These are phyloP conservation scores for Blastobotrys attinorum DNA, from an alignment of 805 yeast species.

Conservation along the genomic window DNA sequence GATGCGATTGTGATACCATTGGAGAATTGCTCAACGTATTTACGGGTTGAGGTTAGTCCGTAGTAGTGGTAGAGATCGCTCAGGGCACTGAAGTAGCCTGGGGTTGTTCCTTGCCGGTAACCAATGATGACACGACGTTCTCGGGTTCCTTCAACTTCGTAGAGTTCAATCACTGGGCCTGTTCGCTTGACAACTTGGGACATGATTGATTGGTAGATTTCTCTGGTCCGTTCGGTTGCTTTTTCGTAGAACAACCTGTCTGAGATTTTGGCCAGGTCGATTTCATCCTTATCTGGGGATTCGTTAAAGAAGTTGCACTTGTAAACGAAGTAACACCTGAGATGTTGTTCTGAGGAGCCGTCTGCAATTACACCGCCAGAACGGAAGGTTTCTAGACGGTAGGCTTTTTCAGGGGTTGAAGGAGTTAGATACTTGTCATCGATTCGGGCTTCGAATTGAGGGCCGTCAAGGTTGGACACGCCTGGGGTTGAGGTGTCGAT, in stretches of 20 bases:
- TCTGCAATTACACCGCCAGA: slow-evolving; percentile 30
- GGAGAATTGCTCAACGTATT: slow-evolving; percentile 89
- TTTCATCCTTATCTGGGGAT: slow-evolving; percentile 30
- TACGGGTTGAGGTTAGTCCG: slow-evolving; percentile 74
- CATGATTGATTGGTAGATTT: slow-evolving; percentile 65
- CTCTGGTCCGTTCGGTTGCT: slow-evolving; percentile 73
- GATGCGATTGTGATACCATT: slow-evolving; percentile 84
- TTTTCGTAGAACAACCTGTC: slow-evolving; percentile 72
- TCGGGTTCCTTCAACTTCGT: slow-evolving; percentile 66
- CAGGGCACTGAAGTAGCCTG: slow-evolving; percentile 81
- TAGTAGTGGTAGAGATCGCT: slow-evolving; percentile 83
- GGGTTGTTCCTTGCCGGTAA: slow-evolving; percentile 73
- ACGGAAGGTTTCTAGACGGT: slow-evolving; percentile 71
- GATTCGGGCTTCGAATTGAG: slow-evolving; percentile 62
- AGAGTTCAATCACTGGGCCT: slow-evolving; percentile 90
- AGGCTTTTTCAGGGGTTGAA: slow-evolving; percentile 34
- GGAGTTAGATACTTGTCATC: slow-evolving; percentile 65
- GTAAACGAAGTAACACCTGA: slow-evolving; percentile 77
- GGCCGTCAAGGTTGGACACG: slow-evolving; percentile 34
- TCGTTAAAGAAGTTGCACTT: slow-evolving; percentile 47
- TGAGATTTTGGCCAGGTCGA: slow-evolving; percentile 59
- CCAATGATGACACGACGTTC: slow-evolving; percentile 89
- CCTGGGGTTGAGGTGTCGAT: slow-evolving; percentile 66
- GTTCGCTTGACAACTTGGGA: slow-evolving; percentile 60
- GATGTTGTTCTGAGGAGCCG: slow-evolving; percentile 32